phyloP scores from a whole-genome alignment of 139 green algal species.

The Tetradesmus obliquus region DNA sequence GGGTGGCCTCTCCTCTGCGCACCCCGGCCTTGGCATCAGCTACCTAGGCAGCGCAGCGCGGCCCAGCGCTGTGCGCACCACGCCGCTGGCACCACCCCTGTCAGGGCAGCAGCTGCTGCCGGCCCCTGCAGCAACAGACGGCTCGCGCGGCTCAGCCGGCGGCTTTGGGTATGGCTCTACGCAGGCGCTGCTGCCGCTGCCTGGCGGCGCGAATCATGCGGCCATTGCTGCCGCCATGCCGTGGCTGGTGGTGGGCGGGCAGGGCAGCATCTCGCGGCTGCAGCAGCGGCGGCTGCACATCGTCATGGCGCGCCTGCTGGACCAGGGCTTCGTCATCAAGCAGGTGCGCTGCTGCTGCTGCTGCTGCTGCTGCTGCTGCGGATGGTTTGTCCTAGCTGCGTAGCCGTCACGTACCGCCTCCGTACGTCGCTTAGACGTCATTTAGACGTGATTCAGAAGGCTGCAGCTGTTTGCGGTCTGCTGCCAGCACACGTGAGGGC shows the following conservation, averaged over 20 bases:
- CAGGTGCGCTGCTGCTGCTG: slow-evolving; percentile 44
- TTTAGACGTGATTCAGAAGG: too few species aligned
- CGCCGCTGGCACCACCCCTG: neutral
- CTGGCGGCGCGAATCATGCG: neutral
- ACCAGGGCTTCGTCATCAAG: slow-evolving; percentile 50
- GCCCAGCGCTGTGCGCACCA: neutral
- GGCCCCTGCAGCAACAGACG: neutral
- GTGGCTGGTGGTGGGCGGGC: neutral
- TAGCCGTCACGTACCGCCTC: neutral
- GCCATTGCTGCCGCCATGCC: neutral
- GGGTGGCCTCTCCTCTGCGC: neutral
- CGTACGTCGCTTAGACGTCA: too few species aligned
- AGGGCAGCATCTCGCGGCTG: neutral
- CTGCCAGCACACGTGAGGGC: too few species aligned
- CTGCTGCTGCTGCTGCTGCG: slow-evolving; percentile 34
- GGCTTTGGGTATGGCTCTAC: too few species aligned
- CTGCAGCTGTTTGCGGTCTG: too few species aligned
- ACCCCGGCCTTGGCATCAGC: neutral
- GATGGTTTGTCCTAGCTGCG: neutral
- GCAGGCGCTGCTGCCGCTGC: slow-evolving; percentile 7
- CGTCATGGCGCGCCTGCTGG: slow-evolving; percentile 4
- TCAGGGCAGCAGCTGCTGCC: slow-evolving; percentile 1
- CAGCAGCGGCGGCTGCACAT: slow-evolving; percentile 24
- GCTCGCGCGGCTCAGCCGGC: neutral
- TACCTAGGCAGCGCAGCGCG: neutral